Percentiles rank a stretch among this genome's conserved stretches.
phyloP scores from a whole-genome alignment of 2,329 filamentous ascomycete species.

The Pseudodiploospora longispora region DNA sequence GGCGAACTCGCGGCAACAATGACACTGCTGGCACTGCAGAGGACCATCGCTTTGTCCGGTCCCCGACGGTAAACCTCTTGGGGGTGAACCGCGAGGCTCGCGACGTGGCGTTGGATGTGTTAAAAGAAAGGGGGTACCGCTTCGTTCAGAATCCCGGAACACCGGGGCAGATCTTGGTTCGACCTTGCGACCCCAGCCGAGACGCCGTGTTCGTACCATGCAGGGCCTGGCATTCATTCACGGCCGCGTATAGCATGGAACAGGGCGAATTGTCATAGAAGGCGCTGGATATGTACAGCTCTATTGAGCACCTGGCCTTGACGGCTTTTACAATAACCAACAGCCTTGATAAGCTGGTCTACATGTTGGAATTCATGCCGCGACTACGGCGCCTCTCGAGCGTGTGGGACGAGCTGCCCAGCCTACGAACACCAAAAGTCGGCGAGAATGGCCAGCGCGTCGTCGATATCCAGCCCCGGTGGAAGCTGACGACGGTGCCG shows the following conservation, averaged over 20 bases:
- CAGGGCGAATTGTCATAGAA: too few species aligned
- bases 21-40: neutral
- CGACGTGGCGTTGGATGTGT: conserved; percentile 11
- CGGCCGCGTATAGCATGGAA: neutral
- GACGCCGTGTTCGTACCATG: conserved; percentile 4
- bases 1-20: neutral
- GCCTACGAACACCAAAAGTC: neutral
- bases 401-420: conserved; percentile 17
- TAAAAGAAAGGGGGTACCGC: neutral
- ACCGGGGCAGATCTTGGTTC: conserved; percentile 8
- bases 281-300: conserved; percentile 1
- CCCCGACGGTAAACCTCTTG: too few species aligned
- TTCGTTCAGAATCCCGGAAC: conserved; percentile 7
- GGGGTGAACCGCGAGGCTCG: conserved; percentile 16
- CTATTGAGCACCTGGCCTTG: conserved; percentile 15
- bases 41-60: conserved; percentile 1
- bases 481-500: conserved; percentile 8
- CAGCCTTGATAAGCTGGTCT: conserved; percentile 11
- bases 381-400: conserved; percentile 13
- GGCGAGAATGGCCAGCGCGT: neutral
- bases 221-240: neutral
- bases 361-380: conserved; percentile 9
- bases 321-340: conserved; percentile 19
- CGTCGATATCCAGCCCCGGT: conserved; percentile 6
- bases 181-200: conserved; percentile 9